Conservation (phyloP, 345 rosid species). For the rapeseed (Brassica napus) region DNA sequence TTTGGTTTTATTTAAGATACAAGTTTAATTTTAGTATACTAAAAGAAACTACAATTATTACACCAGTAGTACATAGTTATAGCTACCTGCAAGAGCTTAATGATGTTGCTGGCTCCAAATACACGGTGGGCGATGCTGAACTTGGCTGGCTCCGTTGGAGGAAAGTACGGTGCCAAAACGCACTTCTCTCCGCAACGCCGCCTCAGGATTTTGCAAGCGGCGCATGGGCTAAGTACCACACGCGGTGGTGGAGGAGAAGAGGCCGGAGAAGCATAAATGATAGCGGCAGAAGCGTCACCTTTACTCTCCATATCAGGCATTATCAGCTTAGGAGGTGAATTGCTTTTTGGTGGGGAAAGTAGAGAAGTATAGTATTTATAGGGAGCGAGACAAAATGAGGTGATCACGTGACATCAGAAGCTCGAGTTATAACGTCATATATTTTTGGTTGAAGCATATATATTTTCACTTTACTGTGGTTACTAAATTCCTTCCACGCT, state of each 20-base stretch:
- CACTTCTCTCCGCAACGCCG: constrained; percentile 80
- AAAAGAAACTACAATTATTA: background rate
- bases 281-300: constrained; percentile 1
- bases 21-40: background rate
- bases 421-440: constrained; percentile 20
- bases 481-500: constrained; percentile 30
- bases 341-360: background rate
- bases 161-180: constrained; percentile 84
- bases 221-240: constrained; percentile 79
- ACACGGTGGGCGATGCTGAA: constrained; percentile 87
- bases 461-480: constrained; percentile 24
- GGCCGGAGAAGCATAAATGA: constrained; percentile 36
- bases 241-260: constrained; percentile 38
- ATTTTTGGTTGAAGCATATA: background rate
- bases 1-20: background rate
- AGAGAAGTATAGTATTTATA: constrained; percentile 27
- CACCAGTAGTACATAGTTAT: background rate
- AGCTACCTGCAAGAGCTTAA: constrained; percentile 79
- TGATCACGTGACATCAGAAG: constrained; percentile 16
- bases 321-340: background rate
- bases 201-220: constrained; percentile 81
- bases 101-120: constrained; percentile 91
- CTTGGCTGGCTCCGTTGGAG: constrained; percentile 81
- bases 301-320: constrained; percentile 33
- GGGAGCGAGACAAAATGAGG: constrained; percentile 5